Conservation (phyloP, 192 early-diverging fungal species). For the Ramicandelaber brevisporus region DNA sequence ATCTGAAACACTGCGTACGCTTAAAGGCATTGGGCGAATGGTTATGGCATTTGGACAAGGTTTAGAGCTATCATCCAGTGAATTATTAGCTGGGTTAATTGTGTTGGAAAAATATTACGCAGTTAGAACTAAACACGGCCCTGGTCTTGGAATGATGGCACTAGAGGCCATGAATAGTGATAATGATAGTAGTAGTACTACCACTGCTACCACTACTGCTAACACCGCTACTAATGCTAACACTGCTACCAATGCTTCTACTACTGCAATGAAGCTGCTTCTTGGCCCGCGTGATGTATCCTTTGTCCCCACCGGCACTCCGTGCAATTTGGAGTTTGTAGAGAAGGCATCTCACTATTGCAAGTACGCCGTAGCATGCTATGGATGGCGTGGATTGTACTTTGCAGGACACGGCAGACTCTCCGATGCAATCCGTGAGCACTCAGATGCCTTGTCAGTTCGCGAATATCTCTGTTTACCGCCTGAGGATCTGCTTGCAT, state of each 20-base stretch:
- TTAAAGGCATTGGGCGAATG: slow-evolving; percentile 16
- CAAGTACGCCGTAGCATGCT: slow-evolving; percentile 28
- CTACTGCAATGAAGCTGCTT: slow-evolving; percentile 3
- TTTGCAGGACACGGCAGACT: slow-evolving; percentile 41
- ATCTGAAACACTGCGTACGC: slow-evolving; percentile 11
- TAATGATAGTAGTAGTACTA: no score
- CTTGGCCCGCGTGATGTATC: no score
- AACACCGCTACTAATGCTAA: neutral
- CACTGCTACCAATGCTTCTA: neutral
- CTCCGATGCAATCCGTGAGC: slow-evolving; percentile 30
- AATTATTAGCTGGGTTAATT: slow-evolving; percentile 31
- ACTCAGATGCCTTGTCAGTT: slow-evolving; percentile 36
- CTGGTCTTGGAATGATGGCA: no score
- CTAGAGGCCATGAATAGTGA: no score
- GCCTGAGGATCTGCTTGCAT: slow-evolving; percentile 32
- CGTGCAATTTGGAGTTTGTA: slow-evolving; percentile 11
- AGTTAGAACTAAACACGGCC: slow-evolving; percentile 10
- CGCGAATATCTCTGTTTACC: slow-evolving; percentile 31
- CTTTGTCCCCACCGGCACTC: no score
- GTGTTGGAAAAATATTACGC: slow-evolving; percentile 37
- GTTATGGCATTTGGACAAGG: slow-evolving; percentile 30
- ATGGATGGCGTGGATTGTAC: slow-evolving; percentile 47
- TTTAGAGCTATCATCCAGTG: slow-evolving; percentile 34
- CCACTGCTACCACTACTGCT: no score
- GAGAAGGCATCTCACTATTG: slow-evolving; percentile 24